These are phyloP conservation scores for Peribolospora baueri DNA, from an alignment of 768 basidiomycete genomes.

Conservation along the genomic window DNA sequence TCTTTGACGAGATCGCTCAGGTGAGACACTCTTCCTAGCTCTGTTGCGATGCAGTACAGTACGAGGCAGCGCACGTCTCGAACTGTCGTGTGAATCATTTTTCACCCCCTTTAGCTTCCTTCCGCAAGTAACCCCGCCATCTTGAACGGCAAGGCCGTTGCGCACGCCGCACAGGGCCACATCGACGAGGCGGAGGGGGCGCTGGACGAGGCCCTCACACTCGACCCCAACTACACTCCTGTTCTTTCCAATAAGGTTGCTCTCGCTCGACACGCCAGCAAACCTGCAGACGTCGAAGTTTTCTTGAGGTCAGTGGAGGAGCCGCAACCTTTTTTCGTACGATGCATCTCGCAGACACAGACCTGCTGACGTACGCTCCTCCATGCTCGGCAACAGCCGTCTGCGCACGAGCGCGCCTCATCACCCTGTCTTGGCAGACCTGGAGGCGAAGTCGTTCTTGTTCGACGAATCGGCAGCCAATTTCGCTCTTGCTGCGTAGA, in stretches of 20 bases:
- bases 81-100: too few species aligned
- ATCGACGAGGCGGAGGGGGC: not conserved
- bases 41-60: too few species aligned
- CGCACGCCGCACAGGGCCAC: not conserved
- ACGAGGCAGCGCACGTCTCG: too few species aligned
- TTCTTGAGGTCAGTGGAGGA: too few species aligned
- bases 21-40: too few species aligned
- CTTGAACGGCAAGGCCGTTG: not conserved
- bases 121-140: not conserved
- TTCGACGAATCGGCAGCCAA: conserved; percentile 21
- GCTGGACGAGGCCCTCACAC: not conserved
- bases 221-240: not conserved
- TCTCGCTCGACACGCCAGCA: not conserved
- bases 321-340: too few species aligned
- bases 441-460: conserved; percentile 13
- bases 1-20: not conserved
- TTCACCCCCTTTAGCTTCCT: not conserved
- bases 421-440: conserved; percentile 16
- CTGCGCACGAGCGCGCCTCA: conserved; percentile 11
- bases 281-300: not conserved
- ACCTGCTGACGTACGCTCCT: conserved; percentile 7
- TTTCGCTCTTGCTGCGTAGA: conserved; percentile 11
- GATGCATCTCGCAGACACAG: not conserved
- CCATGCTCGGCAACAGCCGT: not conserved
- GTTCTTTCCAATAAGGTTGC: not conserved